Evolutionary conservation across 805 yeast species (phyloP), one percentile per base, ranked within the genome.

Genomic region (Ogataea dorogensis): DNA sequence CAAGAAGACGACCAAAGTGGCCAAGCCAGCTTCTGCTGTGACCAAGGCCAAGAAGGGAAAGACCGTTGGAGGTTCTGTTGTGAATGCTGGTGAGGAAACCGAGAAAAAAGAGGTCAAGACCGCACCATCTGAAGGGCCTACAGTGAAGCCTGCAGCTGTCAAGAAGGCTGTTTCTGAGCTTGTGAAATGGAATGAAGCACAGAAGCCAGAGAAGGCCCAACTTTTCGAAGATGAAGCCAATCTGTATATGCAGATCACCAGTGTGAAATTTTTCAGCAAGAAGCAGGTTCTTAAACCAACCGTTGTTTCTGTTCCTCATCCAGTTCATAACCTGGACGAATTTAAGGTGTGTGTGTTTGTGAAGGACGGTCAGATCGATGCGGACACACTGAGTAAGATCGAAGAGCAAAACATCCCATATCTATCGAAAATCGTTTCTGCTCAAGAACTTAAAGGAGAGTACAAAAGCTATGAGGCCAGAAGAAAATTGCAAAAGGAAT

Each of bases 401-500:
- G 81, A 76, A 56, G 60, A 59, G 24, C 70, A 63, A 22, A 50
- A 64, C 14, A 64, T 75, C 20, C 71, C 75, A 15, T 61, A 73
- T 24, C 60, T 77, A 28, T 39, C 60, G 15, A 71, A 73, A 51
- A 79, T 89, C 36, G 70, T 88, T 21, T 73, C 93, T 5, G 81
- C 81, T 37, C 70, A 77, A 29, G 83, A 87, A 49, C 70, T 93
- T 46, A 86, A 86, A 60, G 85, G 88, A 21, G 83, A 81, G 43
- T 91, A 79, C 71, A 87, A 87, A 65, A 77, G 86, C n/a, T 93
- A 67, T 53, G 97, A 93, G 62, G 81, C 88, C 42, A 80, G 88
- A 60, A 79, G 97, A 59, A 81, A 79, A 44, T 75, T 93, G 42
- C 62, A 72, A 27, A 59, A 70, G 11, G 79, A 77, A 40, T 85